These are phyloP conservation scores for Cercospora canescens DNA, from an alignment of 2,329 filamentous ascomycete genomes.

Conservation along the genomic window DNA sequence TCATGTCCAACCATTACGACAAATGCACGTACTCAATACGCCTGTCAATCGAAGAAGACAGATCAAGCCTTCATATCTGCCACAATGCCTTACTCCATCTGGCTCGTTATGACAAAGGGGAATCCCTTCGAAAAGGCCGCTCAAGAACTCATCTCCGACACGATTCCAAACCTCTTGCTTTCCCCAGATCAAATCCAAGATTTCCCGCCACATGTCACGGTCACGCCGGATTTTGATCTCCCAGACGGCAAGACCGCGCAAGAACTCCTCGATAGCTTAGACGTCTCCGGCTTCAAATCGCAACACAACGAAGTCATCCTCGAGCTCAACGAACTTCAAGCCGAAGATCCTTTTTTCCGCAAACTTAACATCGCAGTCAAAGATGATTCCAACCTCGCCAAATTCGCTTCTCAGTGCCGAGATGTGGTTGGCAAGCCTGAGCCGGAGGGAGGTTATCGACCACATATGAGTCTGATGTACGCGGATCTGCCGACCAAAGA, in stretches of 20 bases:
- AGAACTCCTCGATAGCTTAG: constrained; percentile 24
- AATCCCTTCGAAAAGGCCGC: constrained; percentile 26
- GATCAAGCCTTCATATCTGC: neutral
- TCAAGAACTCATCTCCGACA: constrained; percentile 30
- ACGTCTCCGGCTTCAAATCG: constrained; percentile 14
- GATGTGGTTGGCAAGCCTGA: constrained; percentile 11
- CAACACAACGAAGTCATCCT: constrained; percentile 27
- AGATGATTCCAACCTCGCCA: constrained; percentile 19
- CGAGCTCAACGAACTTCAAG: constrained; percentile 24
- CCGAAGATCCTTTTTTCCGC: constrained; percentile 26
- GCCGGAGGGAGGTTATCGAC: constrained; percentile 17
- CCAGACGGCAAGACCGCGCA: constrained; percentile 19
- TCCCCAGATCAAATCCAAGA: constrained; percentile 13
- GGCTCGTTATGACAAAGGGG: constrained; percentile 23
- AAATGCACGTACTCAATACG: neutral
- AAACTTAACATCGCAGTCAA: constrained; percentile 27
- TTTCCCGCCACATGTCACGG: constrained; percentile 26
- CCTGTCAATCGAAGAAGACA: neutral
- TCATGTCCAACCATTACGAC: neutral
- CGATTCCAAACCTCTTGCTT: constrained; percentile 24
- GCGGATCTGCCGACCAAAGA: constrained; percentile 24
- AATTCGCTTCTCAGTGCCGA: constrained; percentile 19
- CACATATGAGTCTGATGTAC: constrained; percentile 27
- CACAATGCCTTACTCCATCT: constrained; percentile 23
- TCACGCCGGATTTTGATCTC: constrained; percentile 23